Evolutionary conservation across 306 rosid species (phyloP).

Genomic region (Lupinus albus): DNA sequence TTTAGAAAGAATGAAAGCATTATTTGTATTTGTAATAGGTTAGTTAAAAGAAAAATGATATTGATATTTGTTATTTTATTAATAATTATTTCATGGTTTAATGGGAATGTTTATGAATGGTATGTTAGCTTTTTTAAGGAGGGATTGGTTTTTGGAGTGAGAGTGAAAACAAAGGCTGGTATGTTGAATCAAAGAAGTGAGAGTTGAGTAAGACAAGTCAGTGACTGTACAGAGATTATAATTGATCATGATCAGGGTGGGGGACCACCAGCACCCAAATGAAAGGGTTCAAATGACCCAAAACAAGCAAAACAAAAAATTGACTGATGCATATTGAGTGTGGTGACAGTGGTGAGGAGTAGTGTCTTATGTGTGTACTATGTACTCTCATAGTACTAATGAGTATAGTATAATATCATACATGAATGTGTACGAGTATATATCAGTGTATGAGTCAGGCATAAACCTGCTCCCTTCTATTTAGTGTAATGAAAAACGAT

Average conservation of each 20-base stretch:
- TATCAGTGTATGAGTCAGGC: background rate
- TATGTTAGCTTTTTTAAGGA: too few species aligned
- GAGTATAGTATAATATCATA: background rate
- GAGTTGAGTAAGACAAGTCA: slow-evolving; percentile 59
- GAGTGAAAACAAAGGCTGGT: slow-evolving; percentile 7
- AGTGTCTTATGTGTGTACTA: background rate
- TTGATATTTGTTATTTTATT: too few species aligned
- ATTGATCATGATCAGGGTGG: slow-evolving; percentile 36
- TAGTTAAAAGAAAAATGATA: too few species aligned
- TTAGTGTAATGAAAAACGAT: slow-evolving; percentile 7
- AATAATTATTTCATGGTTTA: too few species aligned
- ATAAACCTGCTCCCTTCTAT: slow-evolving; percentile 18
- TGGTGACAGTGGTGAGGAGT: slow-evolving; percentile 28
- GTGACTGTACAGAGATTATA: slow-evolving; percentile 31
- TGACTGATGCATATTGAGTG: slow-evolving; percentile 32
- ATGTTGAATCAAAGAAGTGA: slow-evolving; percentile 43
- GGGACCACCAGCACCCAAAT: slow-evolving; percentile 50
- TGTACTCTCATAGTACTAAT: too few species aligned
- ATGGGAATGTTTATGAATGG: too few species aligned
- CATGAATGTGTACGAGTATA: background rate
- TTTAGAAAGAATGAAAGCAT: background rate
- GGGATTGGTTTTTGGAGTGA: background rate
- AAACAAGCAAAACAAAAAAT: slow-evolving; percentile 44
- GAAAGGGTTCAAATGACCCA: slow-evolving; percentile 36
- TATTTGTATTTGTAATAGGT: too few species aligned